Conservation (phyloP, 805 yeast species). For the Sugiyamaella floridensis region DNA sequence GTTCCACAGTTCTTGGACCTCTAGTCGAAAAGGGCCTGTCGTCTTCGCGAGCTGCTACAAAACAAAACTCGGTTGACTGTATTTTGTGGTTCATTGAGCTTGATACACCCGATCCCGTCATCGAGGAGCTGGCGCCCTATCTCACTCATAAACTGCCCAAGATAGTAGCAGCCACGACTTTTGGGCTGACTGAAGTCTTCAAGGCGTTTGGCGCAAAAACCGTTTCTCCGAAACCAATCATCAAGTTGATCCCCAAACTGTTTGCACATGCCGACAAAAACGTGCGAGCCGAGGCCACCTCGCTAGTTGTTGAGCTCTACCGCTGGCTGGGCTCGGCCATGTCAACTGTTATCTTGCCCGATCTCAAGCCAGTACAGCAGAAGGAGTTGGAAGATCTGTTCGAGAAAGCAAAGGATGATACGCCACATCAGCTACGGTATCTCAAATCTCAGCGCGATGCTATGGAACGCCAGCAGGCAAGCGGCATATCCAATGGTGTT, state of each 20-base stretch:
- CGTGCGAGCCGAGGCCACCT: slow-evolving; percentile 73
- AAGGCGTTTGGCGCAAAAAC: slow-evolving; percentile 56
- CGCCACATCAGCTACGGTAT: slow-evolving; percentile 44
- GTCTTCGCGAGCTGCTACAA: slow-evolving; percentile 70
- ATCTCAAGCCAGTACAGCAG: slow-evolving; percentile 86
- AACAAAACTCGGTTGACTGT: slow-evolving; percentile 55
- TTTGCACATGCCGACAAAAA: slow-evolving; percentile 82
- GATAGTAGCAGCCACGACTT: slow-evolving; percentile 59
- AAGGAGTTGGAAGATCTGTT: slow-evolving; percentile 71
- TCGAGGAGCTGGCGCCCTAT: slow-evolving; percentile 61
- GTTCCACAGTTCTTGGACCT: slow-evolving; percentile 21
- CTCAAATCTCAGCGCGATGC: slow-evolving; percentile 48
- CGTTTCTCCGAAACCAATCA: slow-evolving; percentile 49
- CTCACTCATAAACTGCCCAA: slow-evolving; percentile 66
- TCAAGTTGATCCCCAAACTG: slow-evolving; percentile 55
- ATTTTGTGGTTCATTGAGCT: slow-evolving; percentile 58
- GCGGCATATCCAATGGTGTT: slow-evolving; percentile 25
- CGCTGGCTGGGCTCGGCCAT: slow-evolving; percentile 66
- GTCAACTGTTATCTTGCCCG: slow-evolving; percentile 53
- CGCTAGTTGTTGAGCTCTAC: slow-evolving; percentile 60
- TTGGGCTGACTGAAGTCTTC: slow-evolving; percentile 50
- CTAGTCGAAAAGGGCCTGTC: slow-evolving; percentile 78
- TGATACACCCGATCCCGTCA: slow-evolving; percentile 55
- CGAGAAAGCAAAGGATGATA: slow-evolving; percentile 38
- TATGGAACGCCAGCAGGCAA: slow-evolving; percentile 25